phyloP scores from a whole-genome alignment of 2,329 filamentous ascomycete genomes.

The Aspergillus tanneri region DNA sequence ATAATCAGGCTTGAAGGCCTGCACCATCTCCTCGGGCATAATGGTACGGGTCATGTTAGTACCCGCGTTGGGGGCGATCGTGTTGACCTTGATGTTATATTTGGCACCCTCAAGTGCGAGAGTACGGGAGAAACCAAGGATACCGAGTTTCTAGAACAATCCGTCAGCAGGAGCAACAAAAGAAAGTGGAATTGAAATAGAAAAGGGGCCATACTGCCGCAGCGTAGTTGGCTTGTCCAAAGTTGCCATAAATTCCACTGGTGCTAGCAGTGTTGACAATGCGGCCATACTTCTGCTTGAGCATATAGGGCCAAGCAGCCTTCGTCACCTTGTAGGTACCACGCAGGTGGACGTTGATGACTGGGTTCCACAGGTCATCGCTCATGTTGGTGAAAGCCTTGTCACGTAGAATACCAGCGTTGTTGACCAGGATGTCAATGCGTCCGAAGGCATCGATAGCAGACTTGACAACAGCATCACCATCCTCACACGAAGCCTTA shows the following conservation, averaged over 20 bases:
- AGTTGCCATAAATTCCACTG: slow-evolving; percentile 98
- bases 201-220: slow-evolving; percentile 63
- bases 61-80: slow-evolving; percentile 94
- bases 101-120: slow-evolving; percentile 90
- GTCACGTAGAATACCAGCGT: slow-evolving; percentile 94
- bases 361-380: slow-evolving; percentile 86
- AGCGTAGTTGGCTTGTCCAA: slow-evolving; percentile 96
- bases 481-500: slow-evolving; percentile 91
- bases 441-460: slow-evolving; percentile 93
- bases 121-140: slow-evolving; percentile 90
- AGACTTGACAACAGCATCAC: slow-evolving; percentile 84
- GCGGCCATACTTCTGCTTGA: slow-evolving; percentile 98
- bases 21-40: slow-evolving; percentile 94
- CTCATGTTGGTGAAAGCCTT: slow-evolving; percentile 99
- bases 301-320: slow-evolving; percentile 94
- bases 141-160: slow-evolving; percentile 70
- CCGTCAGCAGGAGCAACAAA: slow-evolving; percentile 7
- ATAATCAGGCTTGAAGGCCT: slow-evolving; percentile 99
- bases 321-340: slow-evolving; percentile 97
- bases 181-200: slow-evolving; percentile 28
- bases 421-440: slow-evolving; percentile 95
- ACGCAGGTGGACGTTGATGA: slow-evolving; percentile 86
- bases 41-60: slow-evolving; percentile 93
- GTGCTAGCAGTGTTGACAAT: slow-evolving; percentile 96
- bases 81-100: slow-evolving; percentile 98